Percentiles rank a stretch among this genome's conserved stretches.
Evolutionary conservation across 169 alveolate genomes (phyloP).

Genomic region (Plasmodium inui): DNA sequence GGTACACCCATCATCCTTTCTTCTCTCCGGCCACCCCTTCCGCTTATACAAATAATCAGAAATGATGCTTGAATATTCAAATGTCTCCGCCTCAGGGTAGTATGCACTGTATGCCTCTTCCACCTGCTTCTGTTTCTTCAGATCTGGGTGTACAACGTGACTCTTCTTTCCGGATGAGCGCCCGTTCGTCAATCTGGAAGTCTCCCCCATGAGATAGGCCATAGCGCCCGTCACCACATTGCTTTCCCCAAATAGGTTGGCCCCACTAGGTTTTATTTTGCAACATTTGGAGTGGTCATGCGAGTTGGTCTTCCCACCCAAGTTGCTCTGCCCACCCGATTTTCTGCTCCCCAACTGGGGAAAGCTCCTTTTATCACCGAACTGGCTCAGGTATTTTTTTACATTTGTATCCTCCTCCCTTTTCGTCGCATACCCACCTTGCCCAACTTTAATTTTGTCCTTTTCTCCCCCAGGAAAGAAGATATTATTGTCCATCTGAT

Average conservation of each 20-base stretch:
- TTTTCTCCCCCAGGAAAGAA: constrained; percentile 14
- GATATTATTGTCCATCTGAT: constrained; percentile 12
- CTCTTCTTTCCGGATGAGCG: not conserved
- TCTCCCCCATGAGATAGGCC: not conserved
- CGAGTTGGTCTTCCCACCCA: not conserved
- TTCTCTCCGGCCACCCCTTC: not conserved
- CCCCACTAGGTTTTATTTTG: not conserved
- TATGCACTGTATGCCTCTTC: constrained; percentile 8
- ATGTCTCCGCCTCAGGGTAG: not conserved
- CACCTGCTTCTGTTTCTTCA: not conserved
- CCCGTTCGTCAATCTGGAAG: not conserved
- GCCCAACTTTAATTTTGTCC: not conserved
- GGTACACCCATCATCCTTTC: not conserved
- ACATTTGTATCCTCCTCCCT: not conserved
- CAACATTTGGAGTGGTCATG: not conserved
- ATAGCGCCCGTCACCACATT: not conserved
- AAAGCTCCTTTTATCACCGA: too few species aligned
- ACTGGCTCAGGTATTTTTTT: constrained; percentile 2
- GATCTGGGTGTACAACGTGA: not conserved
- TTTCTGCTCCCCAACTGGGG: too few species aligned
- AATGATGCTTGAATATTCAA: constrained; percentile 33
- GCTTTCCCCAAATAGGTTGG: not conserved
- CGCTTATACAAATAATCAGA: constrained; percentile 18
- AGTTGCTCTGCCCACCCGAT: too few species aligned
- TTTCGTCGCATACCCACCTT: not conserved